Evolutionary conservation across 2,329 filamentous ascomycete genomes (phyloP).

Genomic region (Cladosporium phlei): DNA sequence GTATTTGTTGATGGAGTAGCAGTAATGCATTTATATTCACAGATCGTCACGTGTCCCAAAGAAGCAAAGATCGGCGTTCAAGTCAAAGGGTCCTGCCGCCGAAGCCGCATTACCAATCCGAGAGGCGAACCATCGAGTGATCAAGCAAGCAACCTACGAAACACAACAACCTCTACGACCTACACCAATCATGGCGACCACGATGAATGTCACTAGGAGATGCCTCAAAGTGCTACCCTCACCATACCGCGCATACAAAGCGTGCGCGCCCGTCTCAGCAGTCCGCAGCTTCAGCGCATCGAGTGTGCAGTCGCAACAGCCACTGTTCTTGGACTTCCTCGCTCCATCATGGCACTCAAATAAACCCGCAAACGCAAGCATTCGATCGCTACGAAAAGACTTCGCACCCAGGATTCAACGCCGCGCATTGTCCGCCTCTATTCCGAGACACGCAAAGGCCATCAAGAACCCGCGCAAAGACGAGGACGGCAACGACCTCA

Average conservation of each 20-base stretch:
- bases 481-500: conserved; percentile 79
- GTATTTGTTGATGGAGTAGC: too few species aligned
- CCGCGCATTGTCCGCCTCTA: conserved; percentile 18
- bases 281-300: conserved; percentile 6
- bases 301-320: conserved; percentile 6
- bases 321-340: conserved; percentile 33
- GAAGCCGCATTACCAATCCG: conserved; percentile 12
- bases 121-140: conserved; percentile 1
- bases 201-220: conserved; percentile 1
- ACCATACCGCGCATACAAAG: not conserved
- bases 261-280: not conserved
- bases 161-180: not conserved
- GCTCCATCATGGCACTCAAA: conserved; percentile 27
- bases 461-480: conserved; percentile 69
- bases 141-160: not conserved
- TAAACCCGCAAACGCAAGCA: not conserved
- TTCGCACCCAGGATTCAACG: not conserved
- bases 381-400: not conserved
- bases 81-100: too few species aligned
- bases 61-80: too few species aligned
- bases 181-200: not conserved
- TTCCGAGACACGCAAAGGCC: conserved; percentile 26
- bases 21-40: too few species aligned
- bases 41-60: too few species aligned
- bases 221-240: not conserved